Conservation (phyloP, 2,329 filamentous ascomycete species). For the Stagonosporopsis chrysanthemi region DNA sequence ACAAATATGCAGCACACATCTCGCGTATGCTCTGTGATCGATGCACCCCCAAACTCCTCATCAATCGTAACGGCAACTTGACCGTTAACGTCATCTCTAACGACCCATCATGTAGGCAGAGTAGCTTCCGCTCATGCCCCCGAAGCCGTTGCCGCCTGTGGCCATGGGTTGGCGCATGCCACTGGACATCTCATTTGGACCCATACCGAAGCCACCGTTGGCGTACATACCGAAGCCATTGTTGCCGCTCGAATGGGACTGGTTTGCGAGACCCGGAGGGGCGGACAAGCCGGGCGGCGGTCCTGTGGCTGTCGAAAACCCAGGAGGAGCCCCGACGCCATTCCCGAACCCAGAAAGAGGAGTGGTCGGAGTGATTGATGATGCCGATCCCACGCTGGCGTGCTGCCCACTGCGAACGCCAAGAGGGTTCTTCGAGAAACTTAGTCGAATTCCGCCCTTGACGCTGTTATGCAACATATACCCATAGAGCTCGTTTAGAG, state of each 20-base stretch:
- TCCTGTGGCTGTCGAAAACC: conserved; percentile 72
- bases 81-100: conserved; percentile 30
- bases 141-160: conserved; percentile 44
- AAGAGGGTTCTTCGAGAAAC: conserved; percentile 96
- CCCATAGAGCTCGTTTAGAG: conserved; percentile 88
- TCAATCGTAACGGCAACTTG: conserved; percentile 44
- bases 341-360: conserved; percentile 66
- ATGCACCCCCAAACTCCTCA: conserved; percentile 46
- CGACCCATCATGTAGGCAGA: conserved; percentile 53
- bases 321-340: conserved; percentile 60
- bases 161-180: conserved; percentile 46
- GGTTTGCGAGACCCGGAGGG: conserved; percentile 71
- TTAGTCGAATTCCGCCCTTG: conserved; percentile 92
- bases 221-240: conserved; percentile 49
- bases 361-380: conserved; percentile 59
- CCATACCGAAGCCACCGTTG: conserved; percentile 48
- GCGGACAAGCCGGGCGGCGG: conserved; percentile 82
- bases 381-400: conserved; percentile 60
- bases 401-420: conserved; percentile 84
- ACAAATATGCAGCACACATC: conserved; percentile 44
- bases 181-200: conserved; percentile 45
- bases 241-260: conserved; percentile 39
- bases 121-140: conserved; percentile 41
- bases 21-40: conserved; percentile 41
- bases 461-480: conserved; percentile 86